Conservation (phyloP, 148 eudicot genomes). For the Diospyros kaki region DNA sequence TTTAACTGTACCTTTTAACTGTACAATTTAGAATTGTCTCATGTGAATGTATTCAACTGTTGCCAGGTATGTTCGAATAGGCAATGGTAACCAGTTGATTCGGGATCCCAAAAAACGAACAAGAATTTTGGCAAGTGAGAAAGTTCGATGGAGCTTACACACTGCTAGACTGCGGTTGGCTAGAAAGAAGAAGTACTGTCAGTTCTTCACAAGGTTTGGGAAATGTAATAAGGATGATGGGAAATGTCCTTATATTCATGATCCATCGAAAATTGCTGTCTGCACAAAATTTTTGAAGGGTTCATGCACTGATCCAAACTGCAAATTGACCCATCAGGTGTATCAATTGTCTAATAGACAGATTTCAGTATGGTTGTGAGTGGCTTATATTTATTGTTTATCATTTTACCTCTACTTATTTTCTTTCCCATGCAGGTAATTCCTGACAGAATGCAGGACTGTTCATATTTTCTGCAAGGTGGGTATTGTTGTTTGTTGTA, state of each 20-base stretch:
- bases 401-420: slow-evolving; percentile 6
- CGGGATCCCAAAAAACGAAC: slow-evolving; percentile 91
- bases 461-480: slow-evolving; percentile 93
- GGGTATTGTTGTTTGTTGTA: slow-evolving; percentile 23
- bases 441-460: slow-evolving; percentile 97
- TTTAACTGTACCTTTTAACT: not conserved
- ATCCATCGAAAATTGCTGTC: slow-evolving; percentile 73
- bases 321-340: slow-evolving; percentile 97
- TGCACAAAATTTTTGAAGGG: slow-evolving; percentile 90
- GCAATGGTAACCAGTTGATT: slow-evolving; percentile 88
- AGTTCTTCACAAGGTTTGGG: slow-evolving; percentile 94
- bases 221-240: slow-evolving; percentile 91
- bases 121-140: slow-evolving; percentile 91
- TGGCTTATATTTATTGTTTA: not conserved
- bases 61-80: slow-evolving; percentile 87
- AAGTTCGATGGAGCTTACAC: slow-evolving; percentile 94
- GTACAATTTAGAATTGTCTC: not conserved
- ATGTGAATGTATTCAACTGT: not conserved
- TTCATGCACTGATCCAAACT: slow-evolving; percentile 64
- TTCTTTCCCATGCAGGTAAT: slow-evolving; percentile 60
- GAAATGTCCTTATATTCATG: slow-evolving; percentile 93
- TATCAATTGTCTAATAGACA: slow-evolving; percentile 15
- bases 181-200: slow-evolving; percentile 77
- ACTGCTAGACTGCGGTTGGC: slow-evolving; percentile 83
- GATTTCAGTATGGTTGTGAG: not conserved